phyloP scores from a whole-genome alignment of 2,329 filamentous ascomycete species.

The Exophiala lecanii-corni region DNA sequence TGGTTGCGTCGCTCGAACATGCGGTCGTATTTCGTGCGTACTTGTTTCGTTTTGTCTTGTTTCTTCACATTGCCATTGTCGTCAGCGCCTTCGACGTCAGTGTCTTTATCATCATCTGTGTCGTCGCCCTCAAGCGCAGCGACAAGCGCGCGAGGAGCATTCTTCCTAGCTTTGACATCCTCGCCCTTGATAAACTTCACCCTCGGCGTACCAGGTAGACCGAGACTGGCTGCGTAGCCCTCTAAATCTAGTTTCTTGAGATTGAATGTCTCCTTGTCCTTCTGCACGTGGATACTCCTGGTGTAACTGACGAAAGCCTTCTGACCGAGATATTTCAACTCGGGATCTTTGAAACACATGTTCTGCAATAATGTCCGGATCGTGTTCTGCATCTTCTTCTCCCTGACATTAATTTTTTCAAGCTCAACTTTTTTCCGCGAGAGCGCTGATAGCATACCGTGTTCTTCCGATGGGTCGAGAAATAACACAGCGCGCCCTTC shows the following conservation, averaged over 20 bases:
- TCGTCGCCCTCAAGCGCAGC: conserved; percentile 57
- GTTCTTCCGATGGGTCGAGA: conserved; percentile 85
- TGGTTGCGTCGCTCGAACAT: conserved; percentile 98
- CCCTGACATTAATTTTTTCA: conserved; percentile 76
- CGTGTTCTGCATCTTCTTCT: conserved; percentile 76
- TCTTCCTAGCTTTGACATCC: conserved; percentile 81
- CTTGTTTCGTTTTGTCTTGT: conserved; percentile 60
- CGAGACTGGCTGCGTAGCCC: conserved; percentile 77
- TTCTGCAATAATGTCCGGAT: conserved; percentile 83
- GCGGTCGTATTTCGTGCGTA: conserved; percentile 91
- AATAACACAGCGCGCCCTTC: conserved; percentile 86
- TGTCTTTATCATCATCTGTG: conserved; percentile 43
- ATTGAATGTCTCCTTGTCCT: conserved; percentile 87
- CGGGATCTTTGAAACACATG: conserved; percentile 92
- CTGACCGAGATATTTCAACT: conserved; percentile 90
- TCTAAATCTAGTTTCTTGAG: conserved; percentile 79
- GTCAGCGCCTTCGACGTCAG: conserved; percentile 44
- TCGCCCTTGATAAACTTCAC: conserved; percentile 92
- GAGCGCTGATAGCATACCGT: conserved; percentile 80
- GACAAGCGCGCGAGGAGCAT: conserved; percentile 66
- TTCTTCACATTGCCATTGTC: conserved; percentile 44
- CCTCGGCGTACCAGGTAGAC: conserved; percentile 82
- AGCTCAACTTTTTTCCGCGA: conserved; percentile 88
- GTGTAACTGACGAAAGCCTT: conserved; percentile 93
- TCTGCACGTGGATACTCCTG: conserved; percentile 78